Base-by-base conservation (phyloP, 2,329 filamentous ascomycete genomes). In the Epichloe elymi region DNA sequence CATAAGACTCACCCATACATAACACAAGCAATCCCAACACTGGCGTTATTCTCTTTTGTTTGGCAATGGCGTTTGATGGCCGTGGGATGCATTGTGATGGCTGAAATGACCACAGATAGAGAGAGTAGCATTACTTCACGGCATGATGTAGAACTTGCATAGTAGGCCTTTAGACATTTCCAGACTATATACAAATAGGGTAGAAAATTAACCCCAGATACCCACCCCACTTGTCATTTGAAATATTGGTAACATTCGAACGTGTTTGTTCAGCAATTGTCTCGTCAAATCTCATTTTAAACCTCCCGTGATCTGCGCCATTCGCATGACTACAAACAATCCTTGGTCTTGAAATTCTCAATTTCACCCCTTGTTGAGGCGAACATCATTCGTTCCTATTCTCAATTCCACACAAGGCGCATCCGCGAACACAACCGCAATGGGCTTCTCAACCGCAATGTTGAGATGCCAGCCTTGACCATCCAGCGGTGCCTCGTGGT, bases 381-480 rank as follows among this genome's bases (percentile, higher is more conserved):
- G 4, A 4, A 61, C 54, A 37, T 61, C 57, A 15, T 61, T 55
- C 4, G 63, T 65, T 39, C 59, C 61, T 46, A 60, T 59, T 37
- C 58, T 60, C 57, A 65, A 60, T 63, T 88, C 83, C 5, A 89
- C 80, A 4, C 75, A 73, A 0, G 85, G 83, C 11, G 80, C 82
- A 56, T 88, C 85, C 2, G 86, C 86, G 58, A 85, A 78, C 0
- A 80, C 76, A 19, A 89, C 82, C 0, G 86, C 86, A 12, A 83
- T 80, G 3, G 86, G 86, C 68, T 89, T 89, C 65, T 82, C 80
- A 48, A 89, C 68, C 23, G 71, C 70, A 38, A 89, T 73, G 53
- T 72, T 75, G 48, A 89, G 68, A 52, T 72, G 72, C 66, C 76
- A 75, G 14, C 69, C 68, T 19, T 56, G 46, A 14, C 51, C 54